Evolutionary conservation across 345 rosid genomes (phyloP).

Genomic region (Euphorbia pulcherrima): DNA sequence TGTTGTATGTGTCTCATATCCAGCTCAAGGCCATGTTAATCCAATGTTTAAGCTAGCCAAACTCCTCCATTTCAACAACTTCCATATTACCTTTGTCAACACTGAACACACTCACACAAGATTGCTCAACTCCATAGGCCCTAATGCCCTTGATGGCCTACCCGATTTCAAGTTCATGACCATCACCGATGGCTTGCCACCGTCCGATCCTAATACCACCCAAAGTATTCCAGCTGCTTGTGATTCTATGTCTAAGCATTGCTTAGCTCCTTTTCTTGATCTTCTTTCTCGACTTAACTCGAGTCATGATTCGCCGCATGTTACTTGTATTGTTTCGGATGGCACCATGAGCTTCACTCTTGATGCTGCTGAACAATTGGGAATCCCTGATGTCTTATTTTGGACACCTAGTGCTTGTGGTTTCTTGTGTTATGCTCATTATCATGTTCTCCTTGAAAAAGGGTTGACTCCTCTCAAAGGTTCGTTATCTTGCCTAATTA

Average conservation of each 20-base stretch:
- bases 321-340: conserved; percentile 35
- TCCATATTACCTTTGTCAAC: conserved; percentile 53
- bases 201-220: conserved; percentile 20
- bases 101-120: conserved; percentile 39
- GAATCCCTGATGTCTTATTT: conserved; percentile 23
- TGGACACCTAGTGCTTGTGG: conserved; percentile 33
- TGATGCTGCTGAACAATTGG: conserved; percentile 27
- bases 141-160: conserved; percentile 11
- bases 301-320: conserved; percentile 11
- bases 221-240: conserved; percentile 28
- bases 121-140: conserved; percentile 24
- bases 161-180: conserved; percentile 30
- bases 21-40: conserved; percentile 53
- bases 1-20: conserved; percentile 50
- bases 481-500: too few species aligned
- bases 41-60: conserved; percentile 51
- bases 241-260: conserved; percentile 6
- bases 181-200: conserved; percentile 35
- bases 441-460: conserved; percentile 12
- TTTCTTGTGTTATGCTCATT: conserved; percentile 19
- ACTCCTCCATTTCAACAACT: conserved; percentile 41
- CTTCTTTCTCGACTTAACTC: conserved; percentile 23
- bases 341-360: conserved; percentile 34
- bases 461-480: conserved; percentile 33
- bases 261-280: conserved; percentile 14